Percentiles rank a stretch among this genome's conserved stretches.
Evolutionary conservation across 2,329 filamentous ascomycete genomes (phyloP).

Genomic region (Colletotrichum siamense): DNA sequence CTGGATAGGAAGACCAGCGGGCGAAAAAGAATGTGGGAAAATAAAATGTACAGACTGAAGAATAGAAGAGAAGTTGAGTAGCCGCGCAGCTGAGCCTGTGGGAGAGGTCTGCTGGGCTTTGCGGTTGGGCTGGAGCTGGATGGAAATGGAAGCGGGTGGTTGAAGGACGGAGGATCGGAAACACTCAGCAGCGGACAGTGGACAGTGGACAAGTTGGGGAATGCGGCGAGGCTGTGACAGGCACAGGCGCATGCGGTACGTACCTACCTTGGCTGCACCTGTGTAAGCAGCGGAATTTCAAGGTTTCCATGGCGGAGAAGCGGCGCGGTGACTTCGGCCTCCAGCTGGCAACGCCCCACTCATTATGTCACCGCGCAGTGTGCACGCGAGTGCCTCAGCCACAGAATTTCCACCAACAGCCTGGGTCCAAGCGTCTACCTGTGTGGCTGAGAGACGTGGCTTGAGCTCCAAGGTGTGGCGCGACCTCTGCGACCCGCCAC

Average conservation of each 20-base stretch:
- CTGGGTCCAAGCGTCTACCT: neutral
- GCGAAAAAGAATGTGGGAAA: conserved; percentile 18
- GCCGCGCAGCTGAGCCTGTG: neutral
- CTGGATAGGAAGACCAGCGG: conserved; percentile 3
- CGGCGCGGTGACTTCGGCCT: neutral
- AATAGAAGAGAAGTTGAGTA: neutral
- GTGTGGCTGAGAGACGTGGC: neutral
- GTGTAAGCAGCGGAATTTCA: neutral
- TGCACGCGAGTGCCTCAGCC: neutral
- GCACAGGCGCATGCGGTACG: neutral
- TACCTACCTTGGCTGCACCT: neutral
- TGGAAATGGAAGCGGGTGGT: neutral
- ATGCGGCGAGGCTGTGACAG: conserved; percentile 17
- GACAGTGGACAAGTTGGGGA: conserved; percentile 11
- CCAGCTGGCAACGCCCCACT: neutral
- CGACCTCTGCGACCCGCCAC: neutral
- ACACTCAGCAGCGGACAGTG: neutral
- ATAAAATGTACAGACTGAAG: neutral
- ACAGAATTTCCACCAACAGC: neutral
- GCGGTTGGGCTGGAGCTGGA: neutral
- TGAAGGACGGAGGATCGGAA: neutral
- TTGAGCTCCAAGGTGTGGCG: neutral
- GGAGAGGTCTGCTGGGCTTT: neutral
- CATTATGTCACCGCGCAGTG: conserved; percentile 6
- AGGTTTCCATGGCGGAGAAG: neutral